Evolutionary conservation across 805 yeast genomes (phyloP).

Genomic region (Saccharomycopsis malanga): DNA sequence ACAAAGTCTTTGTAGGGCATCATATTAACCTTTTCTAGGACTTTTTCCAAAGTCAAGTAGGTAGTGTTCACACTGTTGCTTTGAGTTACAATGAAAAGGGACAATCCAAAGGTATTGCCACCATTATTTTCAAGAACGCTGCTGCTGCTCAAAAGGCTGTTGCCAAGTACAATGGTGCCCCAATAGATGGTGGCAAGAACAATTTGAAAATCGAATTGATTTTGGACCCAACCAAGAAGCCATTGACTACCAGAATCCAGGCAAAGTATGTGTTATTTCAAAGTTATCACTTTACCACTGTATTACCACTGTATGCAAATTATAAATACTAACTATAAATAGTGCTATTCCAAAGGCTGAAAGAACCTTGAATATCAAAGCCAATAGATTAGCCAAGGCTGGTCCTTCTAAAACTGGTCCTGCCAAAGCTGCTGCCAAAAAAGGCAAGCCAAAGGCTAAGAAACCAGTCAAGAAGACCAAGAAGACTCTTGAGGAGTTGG

Average conservation of each 20-base stretch:
- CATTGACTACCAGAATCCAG: constrained; percentile 66
- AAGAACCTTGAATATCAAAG: neutral
- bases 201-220: constrained; percentile 75
- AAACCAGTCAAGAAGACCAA: constrained; percentile 31
- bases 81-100: constrained; percentile 84
- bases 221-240: constrained; percentile 74
- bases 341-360: neutral
- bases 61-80: constrained; percentile 67
- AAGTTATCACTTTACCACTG: neutral
- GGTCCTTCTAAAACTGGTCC: constrained; percentile 23
- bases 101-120: constrained; percentile 85
- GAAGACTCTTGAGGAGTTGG: constrained; percentile 87
- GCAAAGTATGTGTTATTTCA: constrained; percentile 32
- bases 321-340: neutral
- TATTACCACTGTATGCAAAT: neutral
- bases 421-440: constrained; percentile 14
- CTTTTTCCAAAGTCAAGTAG: constrained; percentile 81
- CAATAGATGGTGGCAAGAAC: constrained; percentile 80
- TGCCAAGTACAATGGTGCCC: constrained; percentile 82
- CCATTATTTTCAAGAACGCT: constrained; percentile 63
- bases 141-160: constrained; percentile 74
- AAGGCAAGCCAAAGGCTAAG: constrained; percentile 26
- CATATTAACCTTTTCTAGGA: constrained; percentile 45
- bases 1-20: too few relatives aligned
- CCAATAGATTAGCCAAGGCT: constrained; percentile 20